A percentile compares a stretch with the other conserved stretches of the same genome.
Conservation (phyloP, 495 filamentous ascomycete species). For the Tetracladium setigerum region DNA sequence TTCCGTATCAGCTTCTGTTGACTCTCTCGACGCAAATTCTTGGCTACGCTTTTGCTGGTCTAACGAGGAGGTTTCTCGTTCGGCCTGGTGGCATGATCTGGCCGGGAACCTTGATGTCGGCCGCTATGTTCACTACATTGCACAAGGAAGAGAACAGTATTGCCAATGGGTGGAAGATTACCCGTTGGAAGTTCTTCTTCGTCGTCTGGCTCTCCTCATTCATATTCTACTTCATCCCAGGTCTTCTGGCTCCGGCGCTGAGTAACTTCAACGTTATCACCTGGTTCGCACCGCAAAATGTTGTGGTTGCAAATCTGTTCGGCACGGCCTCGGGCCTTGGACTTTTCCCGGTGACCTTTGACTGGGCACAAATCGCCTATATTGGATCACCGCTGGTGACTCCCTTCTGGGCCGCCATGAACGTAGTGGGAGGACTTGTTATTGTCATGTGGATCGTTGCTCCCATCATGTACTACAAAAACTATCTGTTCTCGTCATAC, state of each 20-base stretch:
- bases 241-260: constrained; percentile 75
- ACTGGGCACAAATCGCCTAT: constrained; percentile 90
- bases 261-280: constrained; percentile 88
- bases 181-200: constrained; percentile 77
- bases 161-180: constrained; percentile 80
- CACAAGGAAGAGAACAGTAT: constrained; percentile 74
- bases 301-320: constrained; percentile 73
- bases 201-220: constrained; percentile 57
- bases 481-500: constrained; percentile 67
- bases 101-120: constrained; percentile 82
- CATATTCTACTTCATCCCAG: constrained; percentile 78
- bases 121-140: constrained; percentile 77
- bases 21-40: constrained; percentile 80
- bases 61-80: constrained; percentile 72
- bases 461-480: constrained; percentile 74
- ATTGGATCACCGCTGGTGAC: constrained; percentile 81
- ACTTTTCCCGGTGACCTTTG: constrained; percentile 82
- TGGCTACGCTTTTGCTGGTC: constrained; percentile 75
- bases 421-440: constrained; percentile 77
- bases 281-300: constrained; percentile 79
- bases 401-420: constrained; percentile 87
- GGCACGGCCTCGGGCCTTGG: constrained; percentile 80
- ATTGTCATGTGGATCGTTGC: constrained; percentile 87
- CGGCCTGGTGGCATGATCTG: constrained; percentile 86
- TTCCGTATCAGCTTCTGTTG: constrained; percentile 72